Base-by-base conservation (phyloP, 2,329 filamentous ascomycete genomes). In the Calonectria honghensis region DNA sequence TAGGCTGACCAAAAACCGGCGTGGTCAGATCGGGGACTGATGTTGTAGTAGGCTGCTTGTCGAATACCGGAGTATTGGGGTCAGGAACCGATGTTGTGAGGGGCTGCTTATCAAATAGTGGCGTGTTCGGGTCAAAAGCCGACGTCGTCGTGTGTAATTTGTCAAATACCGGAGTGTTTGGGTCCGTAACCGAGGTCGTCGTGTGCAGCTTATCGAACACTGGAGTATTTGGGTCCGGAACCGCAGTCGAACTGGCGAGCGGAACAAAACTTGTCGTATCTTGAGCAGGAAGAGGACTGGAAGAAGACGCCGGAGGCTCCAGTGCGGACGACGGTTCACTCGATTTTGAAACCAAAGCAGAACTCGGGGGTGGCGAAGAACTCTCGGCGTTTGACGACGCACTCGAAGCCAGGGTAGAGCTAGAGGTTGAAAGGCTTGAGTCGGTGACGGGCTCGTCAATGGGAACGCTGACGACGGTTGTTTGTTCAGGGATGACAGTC, bases 221-320 rank as follows among this genome's bases (percentile, higher is more conserved):
- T 7, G 51, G 51, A 11, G 57, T 61, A 27, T 61, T 61, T 18
- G 35, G 57, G 16, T 61, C 35, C 24, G 57, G 35, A 29, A 27
- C 57, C 7, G 37, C 35, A 31, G 54, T 18, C 2, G 57, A 41
- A 29, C 27, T 39, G 14, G 57, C 10, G 27, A 29, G 16, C 24
- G 41, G 57, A 35, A 27, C 35, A 29, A 37, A 41, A 16, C 16
- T 63, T 14, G 37, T 37, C 16, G 57, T 20, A 7, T 63, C n/a
- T 41, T 41, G 24, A 9, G 16, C 16, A 20, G 57, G 35, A 24
- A 61, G 27, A 63, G 35, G 27, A 24, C 24, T 63, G 14, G 57
- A 63, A 18, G 75, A 75, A 67, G 75, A 76, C 31, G 68, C 77
- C 35, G 70, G 72, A 41, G 69, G 75, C 59, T 77, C n/a, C 13